These are phyloP conservation scores for Telopea speciosissima DNA, from an alignment of 177 flowering plant genomes.

Conservation along the genomic window DNA sequence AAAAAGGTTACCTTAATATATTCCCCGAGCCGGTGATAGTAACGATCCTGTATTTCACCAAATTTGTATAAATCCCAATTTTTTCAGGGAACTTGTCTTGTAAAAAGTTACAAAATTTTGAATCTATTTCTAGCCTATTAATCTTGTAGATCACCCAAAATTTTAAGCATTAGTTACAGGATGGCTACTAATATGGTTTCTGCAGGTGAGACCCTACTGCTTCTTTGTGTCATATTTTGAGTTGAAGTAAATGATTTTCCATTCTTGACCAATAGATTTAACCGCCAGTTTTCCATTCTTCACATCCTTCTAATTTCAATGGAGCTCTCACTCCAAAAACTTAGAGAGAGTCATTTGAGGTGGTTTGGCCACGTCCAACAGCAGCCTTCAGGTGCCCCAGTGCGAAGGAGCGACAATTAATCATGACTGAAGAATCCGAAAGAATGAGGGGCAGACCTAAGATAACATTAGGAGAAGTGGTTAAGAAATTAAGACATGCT, in stretches of 20 bases:
- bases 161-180: neutral
- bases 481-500: too few species aligned
- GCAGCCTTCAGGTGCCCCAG: too few species aligned
- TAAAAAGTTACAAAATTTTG: neutral
- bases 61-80: neutral
- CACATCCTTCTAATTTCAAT: too few species aligned
- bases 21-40: neutral
- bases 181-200: neutral
- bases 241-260: neutral
- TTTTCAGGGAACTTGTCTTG: neutral
- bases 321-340: too few species aligned
- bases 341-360: too few species aligned
- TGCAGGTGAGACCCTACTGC: neutral
- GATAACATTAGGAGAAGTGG: too few species aligned
- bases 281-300: too few species aligned
- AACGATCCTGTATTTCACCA: neutral
- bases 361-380: too few species aligned
- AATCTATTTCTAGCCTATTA: neutral
- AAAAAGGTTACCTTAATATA: neutral
- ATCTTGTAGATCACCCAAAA: neutral
- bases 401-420: too few species aligned
- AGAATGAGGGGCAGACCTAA: too few species aligned
- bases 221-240: neutral
- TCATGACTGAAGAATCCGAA: too few species aligned
- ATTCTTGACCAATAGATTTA: neutral